Evolutionary conservation across 805 yeast species (phyloP).

Genomic region (Lachancea waltii): DNA sequence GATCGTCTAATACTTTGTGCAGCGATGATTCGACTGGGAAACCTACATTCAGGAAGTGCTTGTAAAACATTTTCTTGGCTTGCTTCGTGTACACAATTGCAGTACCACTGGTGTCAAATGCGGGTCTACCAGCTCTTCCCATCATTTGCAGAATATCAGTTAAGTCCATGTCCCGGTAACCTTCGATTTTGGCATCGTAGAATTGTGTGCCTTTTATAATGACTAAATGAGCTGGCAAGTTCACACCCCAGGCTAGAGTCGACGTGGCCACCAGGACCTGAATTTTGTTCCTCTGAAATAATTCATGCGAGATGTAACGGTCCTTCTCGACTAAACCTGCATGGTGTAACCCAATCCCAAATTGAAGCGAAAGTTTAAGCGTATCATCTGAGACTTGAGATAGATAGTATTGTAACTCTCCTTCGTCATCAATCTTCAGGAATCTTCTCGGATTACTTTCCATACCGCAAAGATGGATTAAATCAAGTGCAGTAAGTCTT

Average conservation of each 20-base stretch:
- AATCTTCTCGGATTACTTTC: conserved; percentile 57
- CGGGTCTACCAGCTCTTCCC: conserved; percentile 99
- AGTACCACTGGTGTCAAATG: conserved; percentile 86
- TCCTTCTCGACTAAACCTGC: conserved; percentile 94
- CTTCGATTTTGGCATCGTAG: conserved; percentile 90
- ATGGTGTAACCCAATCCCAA: conserved; percentile 92
- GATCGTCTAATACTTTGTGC: conserved; percentile 75
- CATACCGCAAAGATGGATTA: conserved; percentile 64
- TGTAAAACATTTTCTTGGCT: conserved; percentile 79
- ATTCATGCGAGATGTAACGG: conserved; percentile 78
- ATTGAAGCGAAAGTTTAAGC: conserved; percentile 57
- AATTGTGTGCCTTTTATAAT: conserved; percentile 95
- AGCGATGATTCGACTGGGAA: conserved; percentile 91
- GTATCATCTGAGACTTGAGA: conserved; percentile 90
- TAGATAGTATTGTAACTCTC: conserved; percentile 69
- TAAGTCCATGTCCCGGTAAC: conserved; percentile 86
- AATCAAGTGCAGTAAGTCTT: conserved; percentile 68
- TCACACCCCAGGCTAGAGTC: conserved; percentile 99
- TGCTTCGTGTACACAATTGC: conserved; percentile 83
- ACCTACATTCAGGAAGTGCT: conserved; percentile 82
- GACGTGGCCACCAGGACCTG: conserved; percentile 93
- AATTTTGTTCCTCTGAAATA: conserved; percentile 78
- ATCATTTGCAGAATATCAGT: conserved; percentile 96
- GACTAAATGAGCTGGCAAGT: conserved; percentile 97
- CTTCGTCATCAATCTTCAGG: conserved; percentile 61